Percentiles rank a stretch among this genome's conserved stretches.
phyloP scores from a whole-genome alignment of 169 alveolate genomes.

The Plasmodium yoelii region DNA sequence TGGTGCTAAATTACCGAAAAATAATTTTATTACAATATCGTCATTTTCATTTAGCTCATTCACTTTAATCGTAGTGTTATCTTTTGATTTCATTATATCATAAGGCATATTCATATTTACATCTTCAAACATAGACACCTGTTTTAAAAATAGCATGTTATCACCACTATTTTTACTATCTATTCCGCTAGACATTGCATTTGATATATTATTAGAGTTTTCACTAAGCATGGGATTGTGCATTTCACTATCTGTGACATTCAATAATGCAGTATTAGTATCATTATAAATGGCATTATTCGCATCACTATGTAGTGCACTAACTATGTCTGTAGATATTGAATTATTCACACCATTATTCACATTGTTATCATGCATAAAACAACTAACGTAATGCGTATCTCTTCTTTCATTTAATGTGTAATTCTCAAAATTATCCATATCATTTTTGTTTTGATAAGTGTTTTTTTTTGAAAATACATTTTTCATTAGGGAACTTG shows the following conservation, averaged over 20 bases:
- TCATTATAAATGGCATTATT: too few relatives aligned
- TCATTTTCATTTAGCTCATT: constrained; percentile 21
- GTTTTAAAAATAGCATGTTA: background rate
- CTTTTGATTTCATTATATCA: background rate
- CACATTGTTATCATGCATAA: constrained; percentile 1
- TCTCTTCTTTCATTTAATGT: constrained; percentile 6
- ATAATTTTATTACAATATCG: constrained; percentile 55
- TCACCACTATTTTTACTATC: background rate
- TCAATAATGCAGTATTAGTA: background rate
- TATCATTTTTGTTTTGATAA: constrained; percentile 21
- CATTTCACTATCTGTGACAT: background rate
- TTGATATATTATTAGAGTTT: background rate
- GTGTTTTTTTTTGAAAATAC: constrained; percentile 2
- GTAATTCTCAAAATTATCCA: constrained; percentile 1
- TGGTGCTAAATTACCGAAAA: constrained; percentile 76
- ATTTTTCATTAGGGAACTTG: background rate
- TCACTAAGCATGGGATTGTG: background rate
- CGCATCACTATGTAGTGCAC: too few relatives aligned
- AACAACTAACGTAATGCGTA: constrained; percentile 1
- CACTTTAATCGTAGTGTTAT: background rate
- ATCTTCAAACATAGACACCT: background rate
- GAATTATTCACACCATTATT: background rate
- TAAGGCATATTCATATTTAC: background rate
- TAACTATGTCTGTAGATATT: too few relatives aligned
- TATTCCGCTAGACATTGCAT: background rate